Evolutionary conservation across 73 alveolate species (phyloP), one percentile per base, ranked within the genome.

Genomic region (Paramecium primaurelia): DNA sequence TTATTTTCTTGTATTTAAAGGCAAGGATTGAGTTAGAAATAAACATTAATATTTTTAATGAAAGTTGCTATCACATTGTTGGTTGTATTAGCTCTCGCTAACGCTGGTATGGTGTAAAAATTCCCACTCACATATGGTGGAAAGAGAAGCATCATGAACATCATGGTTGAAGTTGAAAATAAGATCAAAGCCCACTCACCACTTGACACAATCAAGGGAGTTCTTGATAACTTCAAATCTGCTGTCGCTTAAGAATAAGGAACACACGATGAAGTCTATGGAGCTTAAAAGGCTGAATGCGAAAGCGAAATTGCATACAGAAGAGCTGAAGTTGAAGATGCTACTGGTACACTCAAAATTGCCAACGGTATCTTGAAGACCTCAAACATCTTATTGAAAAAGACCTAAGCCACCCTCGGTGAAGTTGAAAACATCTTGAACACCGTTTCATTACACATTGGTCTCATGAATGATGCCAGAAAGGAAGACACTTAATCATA

Each of bases 301-400:
- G 91, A 18, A 1, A 45, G 77, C 49, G 91, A 80, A 80, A 80
- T 80, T 37, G 71, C 91, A 12, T 80, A 80, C 91, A 80, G 91
- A 80, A 45, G 77, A 16, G 54, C 77, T 80, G 91, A 80, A 80
- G 91, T 80, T 44, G 47, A 80, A 80, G 91, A 80, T 26, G 91
- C 91, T 11, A 12, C 71, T 32, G 58, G 58, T 44, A 42, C 75
- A 42, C 75, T 80, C 77, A 80, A 49, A 47, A 28, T 44, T 26
- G 91, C 91, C 91, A 80, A 80, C 91, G 91, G 91, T 25, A 80
- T 80, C 77, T 44, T 80, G 64, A 80, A 80, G 91, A 80, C 77
- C 47, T 40, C 91, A 40, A 80, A 40, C 91, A 36, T 80, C 91
- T 80, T 80, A 42, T 32, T 44, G 8, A 42, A 11, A 18, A 80